A percentile compares a stretch with the other conserved stretches of the same genome.
These are phyloP conservation scores for Botryotinia calthae DNA, from an alignment of 2,329 filamentous ascomycete species.

Conservation along the genomic window DNA sequence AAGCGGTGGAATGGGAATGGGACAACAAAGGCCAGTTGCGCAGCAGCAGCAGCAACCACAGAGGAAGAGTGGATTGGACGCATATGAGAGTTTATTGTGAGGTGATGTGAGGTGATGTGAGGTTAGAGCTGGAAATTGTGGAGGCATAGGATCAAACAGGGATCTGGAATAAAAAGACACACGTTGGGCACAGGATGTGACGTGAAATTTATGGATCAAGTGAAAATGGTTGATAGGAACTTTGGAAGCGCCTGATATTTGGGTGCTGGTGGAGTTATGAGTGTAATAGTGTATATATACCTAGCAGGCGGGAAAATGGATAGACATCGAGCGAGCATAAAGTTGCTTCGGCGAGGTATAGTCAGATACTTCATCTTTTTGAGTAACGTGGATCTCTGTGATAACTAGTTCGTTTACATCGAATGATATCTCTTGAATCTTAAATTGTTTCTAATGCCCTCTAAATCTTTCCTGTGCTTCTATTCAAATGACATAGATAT, in stretches of 20 bases:
- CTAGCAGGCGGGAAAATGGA: neutral
- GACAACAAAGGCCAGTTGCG: constrained; percentile 17
- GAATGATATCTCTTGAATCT: neutral
- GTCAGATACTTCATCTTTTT: neutral
- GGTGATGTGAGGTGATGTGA: constrained; percentile 4
- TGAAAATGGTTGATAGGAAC: neutral
- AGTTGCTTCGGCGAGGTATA: neutral
- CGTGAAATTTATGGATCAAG: neutral
- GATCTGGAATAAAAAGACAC: neutral
- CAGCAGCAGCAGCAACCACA: constrained; percentile 32
- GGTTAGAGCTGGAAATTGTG: too few species aligned
- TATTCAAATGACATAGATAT: neutral
- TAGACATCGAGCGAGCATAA: neutral
- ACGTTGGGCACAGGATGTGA: neutral
- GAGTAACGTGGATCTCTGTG: neutral
- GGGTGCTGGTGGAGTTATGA: constrained; percentile 6
- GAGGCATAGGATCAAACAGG: neutral
- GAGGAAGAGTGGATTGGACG: constrained; percentile 49
- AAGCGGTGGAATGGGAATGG: constrained; percentile 20
- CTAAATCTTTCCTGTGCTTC: neutral
- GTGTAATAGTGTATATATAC: constrained; percentile 3
- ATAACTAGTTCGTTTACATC: neutral
- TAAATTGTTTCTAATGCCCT: neutral
- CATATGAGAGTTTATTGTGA: constrained; percentile 55
- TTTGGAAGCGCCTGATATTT: neutral